phyloP scores from a whole-genome alignment of 2,329 filamentous ascomycete genomes.

The Fusarium humuli region DNA sequence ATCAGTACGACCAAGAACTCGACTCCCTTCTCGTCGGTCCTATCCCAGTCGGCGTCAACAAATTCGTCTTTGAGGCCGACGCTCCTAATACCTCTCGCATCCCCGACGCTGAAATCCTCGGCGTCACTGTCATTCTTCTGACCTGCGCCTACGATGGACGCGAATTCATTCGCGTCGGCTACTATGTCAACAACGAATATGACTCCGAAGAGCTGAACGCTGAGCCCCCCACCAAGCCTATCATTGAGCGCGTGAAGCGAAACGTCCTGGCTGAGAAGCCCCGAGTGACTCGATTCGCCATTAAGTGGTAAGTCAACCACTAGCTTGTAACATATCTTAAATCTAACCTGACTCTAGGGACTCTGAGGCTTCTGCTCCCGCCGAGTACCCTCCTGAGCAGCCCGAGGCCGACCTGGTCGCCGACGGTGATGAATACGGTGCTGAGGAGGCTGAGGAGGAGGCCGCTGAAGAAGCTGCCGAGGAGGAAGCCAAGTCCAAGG shows the following conservation, averaged over 20 bases:
- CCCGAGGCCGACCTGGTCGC: conserved; percentile 89
- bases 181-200: conserved; percentile 99
- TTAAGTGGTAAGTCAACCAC: conserved; percentile 83
- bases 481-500: conserved; percentile 58
- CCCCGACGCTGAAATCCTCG: conserved; percentile 93
- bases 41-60: conserved; percentile 98
- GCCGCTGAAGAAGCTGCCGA: conserved; percentile 66
- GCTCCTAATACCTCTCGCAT: conserved; percentile 91
- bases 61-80: conserved; percentile 97
- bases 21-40: conserved; percentile 96
- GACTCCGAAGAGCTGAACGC: conserved; percentile 88
- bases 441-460: conserved; percentile 84
- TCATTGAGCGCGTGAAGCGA: conserved; percentile 90
- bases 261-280: conserved; percentile 98
- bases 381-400: conserved; percentile 97
- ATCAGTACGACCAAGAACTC: conserved; percentile 98
- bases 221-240: conserved; percentile 90
- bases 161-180: conserved; percentile 97
- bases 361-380: conserved; percentile 94
- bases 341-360: conserved; percentile 71
- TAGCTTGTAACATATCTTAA: neutral
- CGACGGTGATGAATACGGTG: conserved; percentile 91
- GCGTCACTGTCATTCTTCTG: conserved; percentile 95
- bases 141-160: conserved; percentile 96
- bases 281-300: conserved; percentile 94